Conservation (phyloP, 2,329 filamentous ascomycete genomes). For the Sclerotinia glacialis region DNA sequence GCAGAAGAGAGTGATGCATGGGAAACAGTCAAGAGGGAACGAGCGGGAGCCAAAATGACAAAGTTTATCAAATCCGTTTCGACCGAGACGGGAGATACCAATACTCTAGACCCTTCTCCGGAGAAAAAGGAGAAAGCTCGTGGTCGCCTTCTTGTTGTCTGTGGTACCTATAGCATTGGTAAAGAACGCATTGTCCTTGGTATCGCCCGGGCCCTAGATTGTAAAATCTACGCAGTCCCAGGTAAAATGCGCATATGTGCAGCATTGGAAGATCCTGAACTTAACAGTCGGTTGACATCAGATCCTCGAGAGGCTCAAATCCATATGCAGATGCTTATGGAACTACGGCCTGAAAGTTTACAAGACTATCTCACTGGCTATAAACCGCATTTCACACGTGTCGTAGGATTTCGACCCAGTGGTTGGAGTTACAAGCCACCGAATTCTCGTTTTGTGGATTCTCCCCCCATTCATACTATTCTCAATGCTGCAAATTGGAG, state of each 20-base stretch:
- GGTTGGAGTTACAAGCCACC: constrained; percentile 91
- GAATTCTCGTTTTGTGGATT: constrained; percentile 58
- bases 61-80: constrained; percentile 53
- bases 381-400: constrained; percentile 76
- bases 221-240: constrained; percentile 84
- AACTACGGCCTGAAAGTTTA: constrained; percentile 87
- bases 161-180: constrained; percentile 96
- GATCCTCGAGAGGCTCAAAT: constrained; percentile 85
- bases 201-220: constrained; percentile 79
- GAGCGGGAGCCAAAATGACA: constrained; percentile 57
- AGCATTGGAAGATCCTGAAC: constrained; percentile 81
- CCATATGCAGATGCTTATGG: constrained; percentile 95
- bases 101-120: constrained; percentile 28
- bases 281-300: constrained; percentile 72
- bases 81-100: constrained; percentile 30
- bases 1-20: constrained; percentile 54
- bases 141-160: constrained; percentile 80
- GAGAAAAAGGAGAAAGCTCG: constrained; percentile 41
- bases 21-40: constrained; percentile 54
- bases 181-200: constrained; percentile 95
- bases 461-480: constrained; percentile 61
- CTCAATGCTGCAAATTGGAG: constrained; percentile 66
- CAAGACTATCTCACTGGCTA: constrained; percentile 82
- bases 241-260: constrained; percentile 80
- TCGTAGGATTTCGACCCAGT: constrained; percentile 87